Conservation (phyloP, 2,329 filamentous ascomycete species). For the Fusarium lateritium region DNA sequence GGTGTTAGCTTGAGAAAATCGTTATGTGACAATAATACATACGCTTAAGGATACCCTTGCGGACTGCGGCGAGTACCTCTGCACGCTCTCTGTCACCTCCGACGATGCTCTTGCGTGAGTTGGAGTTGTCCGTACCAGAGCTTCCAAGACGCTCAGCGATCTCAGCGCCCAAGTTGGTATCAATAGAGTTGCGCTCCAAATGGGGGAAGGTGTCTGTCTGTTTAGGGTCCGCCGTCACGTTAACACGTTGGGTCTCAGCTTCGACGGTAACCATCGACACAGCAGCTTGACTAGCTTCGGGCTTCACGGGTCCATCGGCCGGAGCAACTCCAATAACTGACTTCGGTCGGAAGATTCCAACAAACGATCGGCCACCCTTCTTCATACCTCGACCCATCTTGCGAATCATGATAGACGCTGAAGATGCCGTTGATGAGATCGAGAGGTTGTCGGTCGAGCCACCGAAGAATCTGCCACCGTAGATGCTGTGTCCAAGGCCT, state of each 20-base stretch:
- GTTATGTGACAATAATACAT: slow-evolving; percentile 48
- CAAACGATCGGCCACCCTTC: slow-evolving; percentile 90
- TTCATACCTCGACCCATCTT: slow-evolving; percentile 99
- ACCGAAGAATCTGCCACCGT: slow-evolving; percentile 87
- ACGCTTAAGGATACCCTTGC: slow-evolving; percentile 97
- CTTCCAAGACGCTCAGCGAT: slow-evolving; percentile 68
- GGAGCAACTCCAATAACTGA: slow-evolving; percentile 85
- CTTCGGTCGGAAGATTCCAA: slow-evolving; percentile 95
- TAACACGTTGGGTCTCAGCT: slow-evolving; percentile 87
- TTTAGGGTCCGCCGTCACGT: slow-evolving; percentile 79
- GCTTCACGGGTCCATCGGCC: slow-evolving; percentile 73
- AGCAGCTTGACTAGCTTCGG: slow-evolving; percentile 81
- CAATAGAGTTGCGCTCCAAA: slow-evolving; percentile 85
- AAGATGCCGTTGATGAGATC: slow-evolving; percentile 90
- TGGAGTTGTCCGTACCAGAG: slow-evolving; percentile 72
- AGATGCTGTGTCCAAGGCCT: slow-evolving; percentile 94
- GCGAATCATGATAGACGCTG: slow-evolving; percentile 92
- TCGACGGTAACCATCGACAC: slow-evolving; percentile 97
- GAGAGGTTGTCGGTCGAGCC: slow-evolving; percentile 96
- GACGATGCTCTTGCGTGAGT: slow-evolving; percentile 86
- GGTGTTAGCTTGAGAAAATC: slow-evolving; percentile 31
- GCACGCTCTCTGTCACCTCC: slow-evolving; percentile 92
- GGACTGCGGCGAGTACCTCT: slow-evolving; percentile 91
- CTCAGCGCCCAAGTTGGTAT: slow-evolving; percentile 68
- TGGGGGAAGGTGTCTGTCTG: slow-evolving; percentile 82